Conservation (phyloP, 148 eudicot species). For the Vaccinium macrocarpon region DNA sequence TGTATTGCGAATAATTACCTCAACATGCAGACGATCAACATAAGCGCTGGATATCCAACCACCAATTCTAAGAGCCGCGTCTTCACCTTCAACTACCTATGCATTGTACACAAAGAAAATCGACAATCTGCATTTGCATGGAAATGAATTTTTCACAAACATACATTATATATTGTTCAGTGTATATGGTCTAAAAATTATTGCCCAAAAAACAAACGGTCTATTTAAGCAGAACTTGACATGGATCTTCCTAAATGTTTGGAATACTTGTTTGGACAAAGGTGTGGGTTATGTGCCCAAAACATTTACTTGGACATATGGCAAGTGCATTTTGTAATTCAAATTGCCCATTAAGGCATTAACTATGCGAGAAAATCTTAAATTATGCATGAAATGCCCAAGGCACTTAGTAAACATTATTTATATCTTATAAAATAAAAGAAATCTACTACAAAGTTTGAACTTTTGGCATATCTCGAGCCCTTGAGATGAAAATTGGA, state of each 20-base stretch:
- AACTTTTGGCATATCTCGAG: background rate
- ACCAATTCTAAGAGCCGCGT: constrained; percentile 66
- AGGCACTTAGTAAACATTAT: background rate
- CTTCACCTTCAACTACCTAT: constrained; percentile 93
- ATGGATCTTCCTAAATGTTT: background rate
- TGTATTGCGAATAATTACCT: constrained; percentile 35
- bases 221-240: background rate
- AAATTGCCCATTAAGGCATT: background rate
- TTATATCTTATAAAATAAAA: background rate
- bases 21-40: constrained; percentile 82
- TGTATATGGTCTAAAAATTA: background rate
- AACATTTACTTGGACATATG: background rate
- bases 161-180: background rate
- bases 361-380: background rate
- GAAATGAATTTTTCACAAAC: background rate
- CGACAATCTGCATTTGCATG: background rate
- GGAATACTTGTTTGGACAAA: background rate
- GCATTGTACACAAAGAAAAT: constrained; percentile 1
- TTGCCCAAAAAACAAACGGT: background rate
- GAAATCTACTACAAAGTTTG: background rate
- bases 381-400: background rate
- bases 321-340: background rate
- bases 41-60: constrained; percentile 83
- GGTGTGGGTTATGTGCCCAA: background rate
- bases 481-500: background rate